Evolutionary conservation across 2,329 filamentous ascomycete genomes (phyloP), one percentile per base, ranked within the genome.

Genomic region (Diaporthe velutina): DNA sequence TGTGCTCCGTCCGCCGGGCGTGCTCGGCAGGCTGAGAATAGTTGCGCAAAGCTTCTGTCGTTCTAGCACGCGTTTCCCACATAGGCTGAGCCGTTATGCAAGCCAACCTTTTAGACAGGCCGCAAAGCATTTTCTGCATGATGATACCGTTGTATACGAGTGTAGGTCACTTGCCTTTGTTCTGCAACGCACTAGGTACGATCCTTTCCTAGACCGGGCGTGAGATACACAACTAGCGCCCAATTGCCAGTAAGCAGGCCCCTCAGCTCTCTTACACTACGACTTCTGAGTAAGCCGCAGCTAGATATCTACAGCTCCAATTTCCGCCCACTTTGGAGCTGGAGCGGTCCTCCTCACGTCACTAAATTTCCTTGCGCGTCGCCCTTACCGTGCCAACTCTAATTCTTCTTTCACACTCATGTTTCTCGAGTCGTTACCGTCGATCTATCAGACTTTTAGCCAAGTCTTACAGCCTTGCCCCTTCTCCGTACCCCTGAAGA

Each of bases 331-430:
- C 13, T 54, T 15, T 54, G 25, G 25, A 28, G 25, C 13, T 30
- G 25, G 1, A 54, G n/a, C 48, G n/a, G 35, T 45, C 17, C 42
- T 5, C 10, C 10, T 6, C 1, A 50, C 9, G 48, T n/a, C 25
- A n/a, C 22, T 50, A 3, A 25, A 9, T 4, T 1, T 8, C 9
- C 22, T 25, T 50, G 4, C 10, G 10, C 6, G 25, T 19, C 17
- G 19, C 48, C 17, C n/a, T 15, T 10, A 50, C 45, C 9, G 2
- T n/a, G 22, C 19, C 2, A 9, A 3, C 45, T 48, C 45, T 48
- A 2, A n/a, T n/a, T n/a, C n/a, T n/a, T n/a, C n/a, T n/a, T n/a
- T n/a, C 48, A 9, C 5, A 7, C 0, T 4, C 12, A 8, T 12
- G 8, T 52, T 25, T 19, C 12, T 52, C 2, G 7, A 1, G 15